phyloP scores from a whole-genome alignment of 2,329 filamentous ascomycete species.

The Bipolaris zeicola region DNA sequence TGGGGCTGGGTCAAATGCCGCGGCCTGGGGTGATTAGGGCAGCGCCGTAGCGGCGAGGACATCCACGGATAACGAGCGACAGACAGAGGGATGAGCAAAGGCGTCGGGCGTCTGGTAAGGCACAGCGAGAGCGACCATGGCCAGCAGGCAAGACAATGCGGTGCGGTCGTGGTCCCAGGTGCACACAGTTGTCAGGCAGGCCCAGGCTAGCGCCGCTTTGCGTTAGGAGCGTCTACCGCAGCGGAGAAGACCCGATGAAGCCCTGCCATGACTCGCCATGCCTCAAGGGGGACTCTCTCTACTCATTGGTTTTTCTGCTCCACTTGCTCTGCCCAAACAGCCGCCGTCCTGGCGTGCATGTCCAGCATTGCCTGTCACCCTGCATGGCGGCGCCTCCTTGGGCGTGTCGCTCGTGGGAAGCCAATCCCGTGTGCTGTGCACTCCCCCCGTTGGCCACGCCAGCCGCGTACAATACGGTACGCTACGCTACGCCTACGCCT shows the following conservation, averaged over 20 bases:
- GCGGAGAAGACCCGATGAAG: conserved; percentile 6
- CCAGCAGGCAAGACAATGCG: conserved; percentile 11
- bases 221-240: background rate
- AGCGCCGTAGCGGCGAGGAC: conserved; percentile 12
- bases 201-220: conserved; percentile 4
- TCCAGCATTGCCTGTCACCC: background rate
- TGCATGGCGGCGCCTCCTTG: background rate
- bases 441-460: too few species aligned
- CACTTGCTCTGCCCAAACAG: conserved; percentile 2
- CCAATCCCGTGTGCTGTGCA: too few species aligned
- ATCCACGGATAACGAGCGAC: conserved; percentile 16
- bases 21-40: conserved; percentile 20
- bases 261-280: conserved; percentile 8
- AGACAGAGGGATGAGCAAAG: conserved; percentile 6
- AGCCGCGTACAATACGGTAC: too few species aligned
- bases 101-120: conserved; percentile 13
- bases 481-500: too few species aligned
- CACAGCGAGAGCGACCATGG: conserved; percentile 16
- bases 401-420: too few species aligned
- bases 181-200: conserved; percentile 13
- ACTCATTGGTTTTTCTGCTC: background rate
- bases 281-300: background rate
- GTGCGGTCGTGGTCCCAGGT: conserved; percentile 1
- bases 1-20: conserved; percentile 21
- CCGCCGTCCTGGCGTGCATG: background rate